A percentile compares a stretch with the other conserved stretches of the same genome.
phyloP scores from a whole-genome alignment of 192 early-diverging fungal species.

The Coemansia sp. region DNA sequence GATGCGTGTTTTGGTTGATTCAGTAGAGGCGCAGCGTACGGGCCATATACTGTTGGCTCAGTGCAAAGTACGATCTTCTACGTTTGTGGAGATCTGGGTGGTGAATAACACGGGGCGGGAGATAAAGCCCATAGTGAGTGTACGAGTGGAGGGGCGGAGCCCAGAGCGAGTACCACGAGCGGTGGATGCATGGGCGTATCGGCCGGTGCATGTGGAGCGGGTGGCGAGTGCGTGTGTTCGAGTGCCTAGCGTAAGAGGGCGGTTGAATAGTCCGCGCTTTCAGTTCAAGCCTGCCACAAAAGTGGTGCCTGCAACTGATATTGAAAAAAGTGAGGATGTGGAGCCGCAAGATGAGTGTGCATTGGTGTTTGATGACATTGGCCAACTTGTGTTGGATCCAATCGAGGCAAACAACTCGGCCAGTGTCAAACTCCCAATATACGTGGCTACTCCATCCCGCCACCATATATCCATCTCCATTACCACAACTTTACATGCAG shows the following conservation, averaged over 20 bases:
- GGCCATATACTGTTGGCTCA: constrained; percentile 9
- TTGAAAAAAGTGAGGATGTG: not conserved
- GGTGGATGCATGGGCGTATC: constrained; percentile 2
- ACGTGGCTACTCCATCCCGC: constrained; percentile 19
- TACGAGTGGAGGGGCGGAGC: not conserved
- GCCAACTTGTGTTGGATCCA: constrained; percentile 18
- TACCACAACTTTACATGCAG: not conserved
- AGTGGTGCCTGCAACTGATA: too few relatives aligned
- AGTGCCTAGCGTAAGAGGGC: not conserved
- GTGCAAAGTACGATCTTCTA: not conserved
- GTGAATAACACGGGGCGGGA: constrained; percentile 6
- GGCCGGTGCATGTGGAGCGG: not conserved
- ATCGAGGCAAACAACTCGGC: constrained; percentile 14
- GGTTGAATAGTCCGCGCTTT: not conserved
- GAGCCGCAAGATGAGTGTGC: not conserved
- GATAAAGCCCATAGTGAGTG: constrained; percentile 14
- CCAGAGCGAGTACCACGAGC: not conserved
- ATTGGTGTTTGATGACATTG: constrained; percentile 36
- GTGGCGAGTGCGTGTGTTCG: constrained; percentile 9
- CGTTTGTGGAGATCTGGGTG: constrained; percentile 11
- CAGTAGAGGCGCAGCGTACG: not conserved
- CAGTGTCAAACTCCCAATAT: constrained; percentile 21
- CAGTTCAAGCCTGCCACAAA: not conserved
- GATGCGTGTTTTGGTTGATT: constrained; percentile 15
- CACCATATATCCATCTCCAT: constrained; percentile 23